Evolutionary conservation across 495 filamentous ascomycete genomes (phyloP).

Genomic region (Hypoxylon fragiforme): DNA sequence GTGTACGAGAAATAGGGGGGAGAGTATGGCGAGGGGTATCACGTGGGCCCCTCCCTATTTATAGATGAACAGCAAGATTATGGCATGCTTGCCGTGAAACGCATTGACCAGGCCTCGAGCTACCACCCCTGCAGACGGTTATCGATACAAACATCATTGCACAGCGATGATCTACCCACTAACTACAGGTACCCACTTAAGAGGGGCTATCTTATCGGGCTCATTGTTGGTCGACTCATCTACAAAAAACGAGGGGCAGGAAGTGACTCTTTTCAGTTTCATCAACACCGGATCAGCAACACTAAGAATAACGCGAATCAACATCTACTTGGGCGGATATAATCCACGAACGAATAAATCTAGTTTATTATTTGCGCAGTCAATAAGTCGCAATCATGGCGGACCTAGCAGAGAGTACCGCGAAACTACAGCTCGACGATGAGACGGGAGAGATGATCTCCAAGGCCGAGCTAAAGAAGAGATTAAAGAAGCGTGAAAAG

Average conservation of each 20-base stretch:
- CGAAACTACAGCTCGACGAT: slow-evolving; percentile 65
- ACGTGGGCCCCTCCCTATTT: no score
- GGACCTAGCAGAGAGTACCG: slow-evolving; percentile 56
- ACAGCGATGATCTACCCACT: no score
- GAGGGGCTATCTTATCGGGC: slow-evolving; percentile 32
- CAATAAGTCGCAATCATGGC: slow-evolving; percentile 56
- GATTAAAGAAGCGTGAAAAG: slow-evolving; percentile 57
- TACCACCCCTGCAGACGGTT: background rate
- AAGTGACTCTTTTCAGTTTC: slow-evolving; percentile 1
- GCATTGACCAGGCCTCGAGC: no score
- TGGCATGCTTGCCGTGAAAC: no score
- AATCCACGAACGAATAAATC: no score
- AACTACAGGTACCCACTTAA: slow-evolving; percentile 23
- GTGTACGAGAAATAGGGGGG: no score
- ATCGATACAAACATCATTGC: no score
- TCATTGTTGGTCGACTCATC: slow-evolving; percentile 6
- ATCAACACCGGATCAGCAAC: background rate
- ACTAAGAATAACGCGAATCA: background rate
- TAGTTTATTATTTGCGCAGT: no score
- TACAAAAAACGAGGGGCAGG: slow-evolving; percentile 30
- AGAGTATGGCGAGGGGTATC: no score
- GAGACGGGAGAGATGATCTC: slow-evolving; percentile 69
- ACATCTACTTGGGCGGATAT: no score
- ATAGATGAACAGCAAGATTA: no score
- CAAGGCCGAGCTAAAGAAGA: slow-evolving; percentile 69